Evolutionary conservation across 768 basidiomycete species (phyloP).

Genomic region (Lactarius psammicola): DNA sequence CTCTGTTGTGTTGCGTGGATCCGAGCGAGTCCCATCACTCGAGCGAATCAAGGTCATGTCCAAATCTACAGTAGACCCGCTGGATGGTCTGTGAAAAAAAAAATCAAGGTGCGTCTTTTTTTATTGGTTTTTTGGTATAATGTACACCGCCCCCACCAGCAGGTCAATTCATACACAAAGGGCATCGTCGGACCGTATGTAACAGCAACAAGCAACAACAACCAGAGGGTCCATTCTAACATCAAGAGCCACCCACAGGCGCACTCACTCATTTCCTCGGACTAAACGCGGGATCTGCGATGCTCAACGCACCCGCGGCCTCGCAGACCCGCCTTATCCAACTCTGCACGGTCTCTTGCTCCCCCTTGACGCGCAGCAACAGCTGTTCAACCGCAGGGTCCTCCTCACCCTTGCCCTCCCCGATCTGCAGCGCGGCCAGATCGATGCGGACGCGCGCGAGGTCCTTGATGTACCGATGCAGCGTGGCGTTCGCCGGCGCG

Average conservation of each 20-base stretch:
- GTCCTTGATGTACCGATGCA: slow-evolving; percentile 21
- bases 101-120: no score
- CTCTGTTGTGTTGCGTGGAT: no score
- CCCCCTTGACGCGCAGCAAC: slow-evolving; percentile 9
- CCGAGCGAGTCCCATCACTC: no score
- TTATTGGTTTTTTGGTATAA: no score
- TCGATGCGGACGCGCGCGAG: slow-evolving; percentile 18
- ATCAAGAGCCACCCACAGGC: no score
- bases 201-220: no score
- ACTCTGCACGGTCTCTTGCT: slow-evolving; percentile 12
- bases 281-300: slow-evolving; percentile 21
- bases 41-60: no score
- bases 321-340: slow-evolving; percentile 15
- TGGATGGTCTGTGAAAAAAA: no score
- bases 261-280: slow-evolving; percentile 3
- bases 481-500: slow-evolving; percentile 3
- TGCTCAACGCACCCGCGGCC: slow-evolving; percentile 19
- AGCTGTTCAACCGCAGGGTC: background rate
- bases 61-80: no score
- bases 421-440: background rate
- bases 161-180: no score
- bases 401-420: background rate
- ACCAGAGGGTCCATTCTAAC: background rate
- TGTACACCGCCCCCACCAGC: no score
- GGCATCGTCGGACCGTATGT: no score